Base-by-base conservation (phyloP, 345 rosid species). In the Triadica sebifera region DNA sequence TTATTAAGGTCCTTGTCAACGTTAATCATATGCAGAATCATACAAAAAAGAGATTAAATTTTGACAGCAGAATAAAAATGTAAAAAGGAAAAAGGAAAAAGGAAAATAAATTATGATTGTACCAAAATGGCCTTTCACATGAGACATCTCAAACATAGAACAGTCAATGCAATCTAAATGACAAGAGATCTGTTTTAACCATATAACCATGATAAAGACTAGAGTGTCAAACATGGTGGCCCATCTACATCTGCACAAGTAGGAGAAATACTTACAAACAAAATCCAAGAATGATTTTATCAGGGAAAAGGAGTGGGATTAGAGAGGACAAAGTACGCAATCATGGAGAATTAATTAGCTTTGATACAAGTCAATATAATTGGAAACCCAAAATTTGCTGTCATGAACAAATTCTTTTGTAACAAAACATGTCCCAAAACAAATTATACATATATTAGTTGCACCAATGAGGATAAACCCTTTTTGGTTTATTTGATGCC, bases 161-260 rank as follows among this genome's bases (percentile, higher is more conserved):
- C 2, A 43, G 52, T 56, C 55, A 10, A 65, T 55, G 49, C 57
- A 25, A 43, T 20, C 0, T 0, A 67, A 8, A 20, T 46, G 69
- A 60, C 50, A 69, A 47, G 0, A 25, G 7, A 67, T 46, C 25
- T 45, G 49, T 29, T 17, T 19, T 38, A 7, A 29, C 0, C 39
- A 3, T 37, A 55, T 41, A 13, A 70, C 22, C 53, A 6, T 39
- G 68, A 72, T 4, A 60, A 20, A 1, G 73, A 72, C 72, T 1
- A 29, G 34, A 52, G 25, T 34, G 24, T 68, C 75, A 57, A 47
- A 57, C 13, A 6, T 5, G 13, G 76, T 72, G 76, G 80, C 72
- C 73, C 80, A 65, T 77, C 1, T 47, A 55, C 55, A 37, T 25
- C 43, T 53, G 57, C 37, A 19, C 47, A 22, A 50, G 10, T 3